Evolutionary conservation across 2,329 filamentous ascomycete species (phyloP), one percentile per base, ranked within the genome.

Genomic region (Aspergillus fumigatiaffinis): DNA sequence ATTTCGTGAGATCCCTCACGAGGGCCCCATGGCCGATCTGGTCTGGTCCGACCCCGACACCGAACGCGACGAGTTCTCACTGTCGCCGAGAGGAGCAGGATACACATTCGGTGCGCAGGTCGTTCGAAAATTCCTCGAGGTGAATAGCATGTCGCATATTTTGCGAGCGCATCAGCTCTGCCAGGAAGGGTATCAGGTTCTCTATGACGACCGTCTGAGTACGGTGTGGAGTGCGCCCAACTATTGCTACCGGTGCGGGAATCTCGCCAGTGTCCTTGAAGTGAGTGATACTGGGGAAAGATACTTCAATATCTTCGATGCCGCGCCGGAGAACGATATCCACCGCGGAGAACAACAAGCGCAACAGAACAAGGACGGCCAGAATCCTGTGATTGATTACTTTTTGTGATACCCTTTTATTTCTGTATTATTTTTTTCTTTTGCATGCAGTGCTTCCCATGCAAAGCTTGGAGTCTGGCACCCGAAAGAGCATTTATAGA

Each of bases 161-260:
- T 81, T 99, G 56, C 90, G 94, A 25, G 94, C 94, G n/a, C 94
- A 99, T 76, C 94, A 99, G 78, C 84, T 99, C 4, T 99, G 94
- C 74, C 94, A 99, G 75, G 94, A 99, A 77, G 94, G 94, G 0
- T 99, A 93, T 74, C 94, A 97, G 77, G 90, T 97, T 50, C 84
- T 99, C 17, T 99, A 96, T 74, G 93, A 97, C 68, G 93, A 97
- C 75, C 85, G 89, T 17, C 79, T 99, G 41, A 96, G 91, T 73
- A 99, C 94, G 1, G 94, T 99, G 6, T 99, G 94, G 94, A 97
- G 92, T 72, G 94, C 94, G 4, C 94, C 94, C 1, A 99, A 95
- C 69, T 95, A 95, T 77, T 95, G 91, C 76, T 96, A 96, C 74
- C 83, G 92, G 38, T 99, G 94, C 76, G 94, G 94, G 50, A 99